These are phyloP conservation scores for Eutypella sp. DNA, from an alignment of 2,329 filamentous ascomycete genomes.

Conservation along the genomic window DNA sequence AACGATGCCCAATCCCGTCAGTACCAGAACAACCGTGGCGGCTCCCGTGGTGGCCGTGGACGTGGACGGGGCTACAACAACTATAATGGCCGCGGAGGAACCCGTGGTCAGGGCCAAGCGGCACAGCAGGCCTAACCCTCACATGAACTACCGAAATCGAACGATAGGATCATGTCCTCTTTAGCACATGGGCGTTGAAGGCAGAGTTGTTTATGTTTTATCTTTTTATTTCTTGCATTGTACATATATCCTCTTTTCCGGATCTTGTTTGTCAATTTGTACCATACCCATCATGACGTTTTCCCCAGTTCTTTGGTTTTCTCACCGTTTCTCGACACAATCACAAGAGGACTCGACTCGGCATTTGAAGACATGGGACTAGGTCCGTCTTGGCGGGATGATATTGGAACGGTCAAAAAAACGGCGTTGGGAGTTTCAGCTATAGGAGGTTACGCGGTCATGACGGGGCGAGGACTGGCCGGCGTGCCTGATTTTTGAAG, in stretches of 20 bases:
- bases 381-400: slow-evolving; percentile 22
- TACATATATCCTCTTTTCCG: slow-evolving; percentile 26
- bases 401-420: slow-evolving; percentile 18
- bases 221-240: slow-evolving; percentile 18
- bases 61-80: slow-evolving; percentile 29
- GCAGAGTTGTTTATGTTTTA: no score
- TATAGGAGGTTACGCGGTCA: slow-evolving; percentile 11
- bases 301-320: slow-evolving; percentile 21
- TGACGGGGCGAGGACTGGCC: slow-evolving; percentile 4
- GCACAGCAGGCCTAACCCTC: slow-evolving; percentile 24
- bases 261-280: slow-evolving; percentile 25
- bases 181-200: no score
- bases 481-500: background rate
- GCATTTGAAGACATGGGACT: slow-evolving; percentile 25
- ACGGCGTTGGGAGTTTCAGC: slow-evolving; percentile 22
- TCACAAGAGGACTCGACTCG: slow-evolving; percentile 18
- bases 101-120: slow-evolving; percentile 26
- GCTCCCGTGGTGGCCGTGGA: slow-evolving; percentile 21
- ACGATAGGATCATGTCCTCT: slow-evolving; percentile 2
- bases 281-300: slow-evolving; percentile 29
- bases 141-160: slow-evolving; percentile 1
- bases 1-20: slow-evolving; percentile 28
- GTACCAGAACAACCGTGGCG: slow-evolving; percentile 25
- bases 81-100: slow-evolving; percentile 29
- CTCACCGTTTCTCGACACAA: slow-evolving; percentile 18